Conservation (phyloP, 2,329 filamentous ascomycete species). For the Aureobasidium leucospermi region DNA sequence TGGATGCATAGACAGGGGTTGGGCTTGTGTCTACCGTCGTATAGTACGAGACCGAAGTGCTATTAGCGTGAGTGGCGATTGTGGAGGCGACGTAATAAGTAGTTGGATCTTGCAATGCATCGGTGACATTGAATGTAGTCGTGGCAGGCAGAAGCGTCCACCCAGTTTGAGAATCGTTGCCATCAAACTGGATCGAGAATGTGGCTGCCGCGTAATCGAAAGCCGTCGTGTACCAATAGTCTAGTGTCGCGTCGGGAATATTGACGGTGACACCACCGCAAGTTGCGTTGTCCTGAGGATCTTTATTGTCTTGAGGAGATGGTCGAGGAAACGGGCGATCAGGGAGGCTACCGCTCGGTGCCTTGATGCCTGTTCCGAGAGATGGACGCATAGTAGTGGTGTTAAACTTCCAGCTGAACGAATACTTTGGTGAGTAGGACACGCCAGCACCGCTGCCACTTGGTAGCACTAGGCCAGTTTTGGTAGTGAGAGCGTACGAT, state of each 20-base stretch:
- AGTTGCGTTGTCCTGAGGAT: constrained; percentile 9
- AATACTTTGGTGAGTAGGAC: not conserved
- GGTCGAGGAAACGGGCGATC: not conserved
- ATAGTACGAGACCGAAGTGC: constrained; percentile 12
- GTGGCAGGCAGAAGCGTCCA: constrained; percentile 26
- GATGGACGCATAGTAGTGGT: not conserved
- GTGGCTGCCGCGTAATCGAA: constrained; percentile 28
- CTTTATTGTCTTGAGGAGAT: not conserved
- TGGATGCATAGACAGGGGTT: constrained; percentile 25
- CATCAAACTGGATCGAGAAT: constrained; percentile 23
- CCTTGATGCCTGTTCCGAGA: not conserved
- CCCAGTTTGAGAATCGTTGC: constrained; percentile 23
- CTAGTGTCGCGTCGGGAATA: constrained; percentile 26
- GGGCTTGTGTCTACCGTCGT: constrained; percentile 18
- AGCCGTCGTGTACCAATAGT: constrained; percentile 29
- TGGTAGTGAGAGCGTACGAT: not conserved
- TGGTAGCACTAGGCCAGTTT: not conserved
- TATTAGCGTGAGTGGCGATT: not conserved
- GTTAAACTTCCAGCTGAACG: constrained; percentile 8
- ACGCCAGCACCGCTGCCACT: not conserved
- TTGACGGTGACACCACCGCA: constrained; percentile 29
- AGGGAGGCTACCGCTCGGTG: not conserved
- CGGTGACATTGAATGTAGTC: constrained; percentile 27
- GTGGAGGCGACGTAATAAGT: constrained; percentile 15
- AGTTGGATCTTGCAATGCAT: constrained; percentile 22